Base-by-base conservation (phyloP, 1,284 basidiomycete species). In the Cryptococcus wingfieldii region DNA sequence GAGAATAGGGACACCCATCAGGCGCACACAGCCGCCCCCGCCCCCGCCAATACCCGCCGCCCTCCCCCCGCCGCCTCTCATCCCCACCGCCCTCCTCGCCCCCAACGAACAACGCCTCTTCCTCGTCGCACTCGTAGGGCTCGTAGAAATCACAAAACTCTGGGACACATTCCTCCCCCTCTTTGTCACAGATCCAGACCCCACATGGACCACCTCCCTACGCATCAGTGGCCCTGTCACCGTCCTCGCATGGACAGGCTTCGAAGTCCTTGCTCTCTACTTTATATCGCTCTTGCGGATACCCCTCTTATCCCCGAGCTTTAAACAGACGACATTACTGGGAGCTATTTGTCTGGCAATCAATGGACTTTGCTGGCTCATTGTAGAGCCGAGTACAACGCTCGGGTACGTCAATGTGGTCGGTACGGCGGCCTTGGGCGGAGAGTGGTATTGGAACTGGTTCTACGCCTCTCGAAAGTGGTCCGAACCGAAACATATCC, bases 111-210 rank as follows among this genome's bases (percentile, higher is more conserved):
- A 76, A 56, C 61, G 73, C 5, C 61, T 69, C 34, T 54, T 72
- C 44, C 54, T 70, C 37, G 51, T 65, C 13, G 68, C 73, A 38
- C 54, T 70, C 8, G 61, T 74, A 8, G 75, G 73, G 3, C 60
- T 73, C 12, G 45, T 76, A 13, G 71, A 76, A 69, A 61, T 65
- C 2, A 70, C 67, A 54, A 77, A 77, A 61, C 45, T 77, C 12
- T 75, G 72, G 69, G 75, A 77, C 54, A 67, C 70, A 1, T 50
- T 76, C 19, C 62, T 67, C 9, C 68, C 72, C 4, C 63, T 69
- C 46, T 51, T 72, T 53, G 50, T 61, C 13, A 48, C 58, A 23
- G 60, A 67, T 44, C 60, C 66, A 9, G 69, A 71, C 18, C 63
- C 69, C 2, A 65, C 69, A 12, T 66, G 71, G 63, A 64, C 67